phyloP scores from a whole-genome alignment of 768 basidiomycete species.

The Mycena leptocephala region DNA sequence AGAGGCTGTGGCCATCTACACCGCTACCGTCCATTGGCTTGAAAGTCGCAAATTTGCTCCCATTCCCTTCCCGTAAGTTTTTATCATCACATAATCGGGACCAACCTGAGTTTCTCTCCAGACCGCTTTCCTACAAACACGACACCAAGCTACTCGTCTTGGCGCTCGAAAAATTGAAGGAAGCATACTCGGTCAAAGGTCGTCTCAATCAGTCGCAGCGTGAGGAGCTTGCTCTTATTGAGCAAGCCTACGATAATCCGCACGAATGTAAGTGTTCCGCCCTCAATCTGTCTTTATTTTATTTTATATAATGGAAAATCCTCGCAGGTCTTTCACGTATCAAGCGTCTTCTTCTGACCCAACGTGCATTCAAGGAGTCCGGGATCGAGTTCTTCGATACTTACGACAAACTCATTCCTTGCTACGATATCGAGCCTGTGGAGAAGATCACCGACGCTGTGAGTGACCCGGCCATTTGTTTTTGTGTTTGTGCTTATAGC shows the following conservation, averaged over 20 bases:
- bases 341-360: conserved; percentile 96
- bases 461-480: conserved; percentile 45
- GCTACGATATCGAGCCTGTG: conserved; percentile 99
- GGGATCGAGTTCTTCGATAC: conserved; percentile 99
- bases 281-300: neutral
- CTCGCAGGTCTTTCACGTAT: conserved; percentile 89
- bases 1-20: conserved; percentile 99
- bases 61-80: conserved; percentile 94
- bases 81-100: neutral
- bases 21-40: conserved; percentile 98
- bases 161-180: conserved; percentile 98
- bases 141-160: conserved; percentile 98
- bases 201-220: conserved; percentile 98
- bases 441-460: conserved; percentile 99
- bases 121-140: conserved; percentile 98
- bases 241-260: conserved; percentile 99
- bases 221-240: conserved; percentile 97
- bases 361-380: conserved; percentile 98
- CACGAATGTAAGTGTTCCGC: conserved; percentile 84
- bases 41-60: conserved; percentile 98
- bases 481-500: conserved; percentile 32
- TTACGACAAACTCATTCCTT: conserved; percentile 98
- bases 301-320: neutral
- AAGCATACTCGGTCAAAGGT: conserved; percentile 98
- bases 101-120: conserved; percentile 42